Conservation (phyloP, 164 flowering plant species). For the Magnolia officinalis region DNA sequence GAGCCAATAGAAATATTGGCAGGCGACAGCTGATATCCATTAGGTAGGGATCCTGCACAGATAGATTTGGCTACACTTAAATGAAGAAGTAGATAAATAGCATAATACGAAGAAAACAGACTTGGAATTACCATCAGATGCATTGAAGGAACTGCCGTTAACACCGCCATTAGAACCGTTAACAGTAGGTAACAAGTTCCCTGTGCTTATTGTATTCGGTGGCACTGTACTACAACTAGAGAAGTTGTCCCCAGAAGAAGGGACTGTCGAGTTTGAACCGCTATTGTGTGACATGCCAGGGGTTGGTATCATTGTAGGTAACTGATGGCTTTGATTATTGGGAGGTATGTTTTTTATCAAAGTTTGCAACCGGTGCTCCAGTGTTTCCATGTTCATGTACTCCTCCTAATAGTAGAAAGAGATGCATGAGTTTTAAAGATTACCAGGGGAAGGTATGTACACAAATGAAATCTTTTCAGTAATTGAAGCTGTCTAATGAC, state of each 20-base stretch:
- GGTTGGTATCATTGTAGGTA: constrained; percentile 87
- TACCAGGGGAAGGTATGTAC: neutral
- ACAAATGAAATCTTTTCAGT: too few relatives aligned
- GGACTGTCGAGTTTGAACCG: constrained; percentile 41
- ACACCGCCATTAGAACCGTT: constrained; percentile 39
- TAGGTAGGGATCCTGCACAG: constrained; percentile 57
- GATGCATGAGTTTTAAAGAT: neutral
- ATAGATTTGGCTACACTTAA: neutral
- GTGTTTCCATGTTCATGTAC: constrained; percentile 61
- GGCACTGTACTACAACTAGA: constrained; percentile 32
- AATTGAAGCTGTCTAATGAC: neutral
- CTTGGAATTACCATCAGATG: constrained; percentile 52
- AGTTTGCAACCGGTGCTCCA: constrained; percentile 60
- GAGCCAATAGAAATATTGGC: constrained; percentile 42
- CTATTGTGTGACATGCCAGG: constrained; percentile 80
- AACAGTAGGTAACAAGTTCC: constrained; percentile 46
- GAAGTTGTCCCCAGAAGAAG: constrained; percentile 53
- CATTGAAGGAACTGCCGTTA: constrained; percentile 45
- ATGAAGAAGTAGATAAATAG: neutral
- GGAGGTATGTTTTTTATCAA: constrained; percentile 32
- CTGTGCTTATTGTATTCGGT: constrained; percentile 42
- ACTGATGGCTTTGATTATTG: constrained; percentile 43
- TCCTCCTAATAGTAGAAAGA: constrained; percentile 59
- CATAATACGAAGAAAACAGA: neutral
- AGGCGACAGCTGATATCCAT: constrained; percentile 75